A percentile compares a stretch with the other conserved stretches of the same genome.
phyloP scores from a whole-genome alignment of 192 early-diverging fungal genomes.

The Gryganskiella cystojenkinii region DNA sequence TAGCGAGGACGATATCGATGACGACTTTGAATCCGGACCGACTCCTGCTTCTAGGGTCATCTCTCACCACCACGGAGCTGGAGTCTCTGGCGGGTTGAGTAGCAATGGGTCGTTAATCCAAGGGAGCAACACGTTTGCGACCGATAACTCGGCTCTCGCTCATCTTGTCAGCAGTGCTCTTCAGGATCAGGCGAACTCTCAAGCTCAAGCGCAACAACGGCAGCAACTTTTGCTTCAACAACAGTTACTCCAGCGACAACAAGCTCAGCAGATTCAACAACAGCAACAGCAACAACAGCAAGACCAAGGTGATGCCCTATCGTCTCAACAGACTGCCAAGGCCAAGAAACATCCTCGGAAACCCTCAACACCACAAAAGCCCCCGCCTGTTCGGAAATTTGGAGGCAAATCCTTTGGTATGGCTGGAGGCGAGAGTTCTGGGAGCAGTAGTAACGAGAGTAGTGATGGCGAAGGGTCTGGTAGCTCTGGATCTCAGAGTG shows the following conservation, averaged over 20 bases:
- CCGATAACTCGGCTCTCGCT: conserved; percentile 32
- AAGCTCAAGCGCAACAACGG: not conserved
- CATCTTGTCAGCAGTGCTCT: conserved; percentile 37
- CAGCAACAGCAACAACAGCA: conserved; percentile 18
- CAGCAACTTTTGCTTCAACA: not conserved
- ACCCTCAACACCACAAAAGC: conserved; percentile 27
- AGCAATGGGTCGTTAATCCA: conserved; percentile 9
- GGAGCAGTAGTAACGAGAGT: conserved; percentile 41
- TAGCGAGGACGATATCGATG: conserved; percentile 37
- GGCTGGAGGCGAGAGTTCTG: conserved; percentile 38
- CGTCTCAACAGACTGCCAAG: conserved; percentile 4
- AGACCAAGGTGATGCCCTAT: too few relatives aligned
- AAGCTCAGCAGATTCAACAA: conserved; percentile 13
- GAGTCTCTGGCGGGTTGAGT: not conserved
- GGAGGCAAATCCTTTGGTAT: conserved; percentile 46
- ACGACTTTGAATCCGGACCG: conserved; percentile 10
- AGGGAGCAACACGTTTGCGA: conserved; percentile 16
- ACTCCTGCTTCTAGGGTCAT: not conserved
- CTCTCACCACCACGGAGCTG: not conserved
- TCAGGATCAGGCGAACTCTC: conserved; percentile 19
- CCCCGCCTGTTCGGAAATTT: conserved; percentile 44
- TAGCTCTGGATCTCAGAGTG: conserved; percentile 40
- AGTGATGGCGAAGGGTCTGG: conserved; percentile 36
- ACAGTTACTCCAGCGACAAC: conserved; percentile 2
- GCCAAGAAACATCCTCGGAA: conserved; percentile 45